Conservation (phyloP, 371 early-diverging fungal species). For the Mortierella sp. region DNA sequence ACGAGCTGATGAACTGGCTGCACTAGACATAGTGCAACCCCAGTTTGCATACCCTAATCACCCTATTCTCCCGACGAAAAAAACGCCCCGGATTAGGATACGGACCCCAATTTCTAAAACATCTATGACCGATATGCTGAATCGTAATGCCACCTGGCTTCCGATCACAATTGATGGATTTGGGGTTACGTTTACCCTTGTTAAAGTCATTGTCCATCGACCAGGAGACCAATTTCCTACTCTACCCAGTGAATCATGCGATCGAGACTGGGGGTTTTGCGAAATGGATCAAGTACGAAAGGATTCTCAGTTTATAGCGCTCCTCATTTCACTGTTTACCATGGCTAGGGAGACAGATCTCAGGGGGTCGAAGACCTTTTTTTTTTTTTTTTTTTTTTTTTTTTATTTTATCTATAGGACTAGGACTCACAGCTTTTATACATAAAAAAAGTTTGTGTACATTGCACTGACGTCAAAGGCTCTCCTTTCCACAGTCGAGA, state of each 20-base stretch:
- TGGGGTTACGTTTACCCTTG: constrained; percentile 72
- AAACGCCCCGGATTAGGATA: constrained; percentile 48
- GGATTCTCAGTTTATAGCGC: constrained; percentile 71
- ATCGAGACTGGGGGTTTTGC: constrained; percentile 84
- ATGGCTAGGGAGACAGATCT: constrained; percentile 21
- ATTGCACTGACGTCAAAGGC: too few relatives aligned
- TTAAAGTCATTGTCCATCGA: constrained; percentile 76
- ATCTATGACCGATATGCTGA: constrained; percentile 60
- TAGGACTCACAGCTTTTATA: too few relatives aligned
- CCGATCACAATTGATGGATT: constrained; percentile 71
- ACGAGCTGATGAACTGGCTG: too few relatives aligned
- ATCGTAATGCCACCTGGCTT: constrained; percentile 5
- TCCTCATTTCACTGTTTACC: constrained; percentile 66
- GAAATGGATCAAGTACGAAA: constrained; percentile 73
- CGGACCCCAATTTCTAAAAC: constrained; percentile 43
- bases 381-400: too few relatives aligned
- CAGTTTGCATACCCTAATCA: too few relatives aligned
- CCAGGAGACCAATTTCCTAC: constrained; percentile 72
- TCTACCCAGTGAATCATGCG: constrained; percentile 67
- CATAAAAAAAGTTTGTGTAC: too few relatives aligned
- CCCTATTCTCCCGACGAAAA: too few relatives aligned
- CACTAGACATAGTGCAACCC: too few relatives aligned
- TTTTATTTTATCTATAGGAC: too few relatives aligned
- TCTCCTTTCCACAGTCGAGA: too few relatives aligned
- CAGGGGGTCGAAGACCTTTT: too few relatives aligned